phyloP scores from a whole-genome alignment of 2,329 filamentous ascomycete genomes.

The Fusarium sororula region DNA sequence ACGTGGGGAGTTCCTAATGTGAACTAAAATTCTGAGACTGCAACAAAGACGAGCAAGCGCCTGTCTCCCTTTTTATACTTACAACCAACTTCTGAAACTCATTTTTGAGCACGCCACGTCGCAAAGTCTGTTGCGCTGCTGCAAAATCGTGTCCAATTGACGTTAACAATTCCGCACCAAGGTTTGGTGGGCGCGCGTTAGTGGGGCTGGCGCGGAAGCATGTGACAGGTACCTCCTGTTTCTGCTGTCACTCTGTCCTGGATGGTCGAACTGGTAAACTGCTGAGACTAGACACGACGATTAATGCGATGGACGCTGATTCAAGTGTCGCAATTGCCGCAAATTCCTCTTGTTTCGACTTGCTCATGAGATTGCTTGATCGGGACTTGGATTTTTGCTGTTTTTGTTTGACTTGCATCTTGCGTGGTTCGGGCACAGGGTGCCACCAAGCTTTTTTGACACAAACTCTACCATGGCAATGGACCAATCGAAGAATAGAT shows the following conservation, averaged over 20 bases:
- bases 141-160: background rate
- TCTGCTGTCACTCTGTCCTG: background rate
- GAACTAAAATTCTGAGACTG: background rate
- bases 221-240: background rate
- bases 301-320: background rate
- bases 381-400: accelerated
- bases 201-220: background rate
- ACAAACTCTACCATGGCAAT: background rate
- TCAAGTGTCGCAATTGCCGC: background rate
- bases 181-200: background rate
- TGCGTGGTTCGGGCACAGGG: too few relatives aligned
- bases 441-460: background rate
- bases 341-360: accelerated
- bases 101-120: background rate
- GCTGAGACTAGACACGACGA: accelerated
- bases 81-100: background rate
- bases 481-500: accelerated
- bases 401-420: background rate
- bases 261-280: background rate
- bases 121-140: background rate
- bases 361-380: accelerated
- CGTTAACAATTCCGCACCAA: background rate
- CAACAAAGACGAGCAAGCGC: background rate
- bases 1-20: background rate
- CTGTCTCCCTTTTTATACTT: background rate